These are phyloP conservation scores for Alternaria dauci DNA, from an alignment of 2,329 filamentous ascomycete genomes.

Conservation along the genomic window DNA sequence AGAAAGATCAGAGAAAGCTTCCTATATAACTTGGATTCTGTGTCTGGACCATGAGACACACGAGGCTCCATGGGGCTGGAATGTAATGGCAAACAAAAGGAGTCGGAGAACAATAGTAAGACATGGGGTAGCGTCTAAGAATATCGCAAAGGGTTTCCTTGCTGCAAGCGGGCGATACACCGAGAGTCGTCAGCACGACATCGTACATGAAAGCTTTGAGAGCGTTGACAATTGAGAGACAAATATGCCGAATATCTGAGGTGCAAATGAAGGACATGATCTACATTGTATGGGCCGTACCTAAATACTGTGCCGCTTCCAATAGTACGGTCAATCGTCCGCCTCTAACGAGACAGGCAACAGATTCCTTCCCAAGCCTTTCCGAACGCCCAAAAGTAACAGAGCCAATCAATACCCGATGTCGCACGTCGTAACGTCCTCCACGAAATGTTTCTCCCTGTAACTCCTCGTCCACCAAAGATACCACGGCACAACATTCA, in stretches of 20 bases:
- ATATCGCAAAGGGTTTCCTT: neutral
- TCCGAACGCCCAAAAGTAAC: neutral
- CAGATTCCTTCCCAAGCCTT: neutral
- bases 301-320: neutral
- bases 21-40: neutral
- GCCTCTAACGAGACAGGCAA: neutral
- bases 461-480: constrained; percentile 55
- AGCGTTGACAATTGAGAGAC: neutral
- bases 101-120: constrained; percentile 14
- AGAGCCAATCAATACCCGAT: constrained; percentile 44
- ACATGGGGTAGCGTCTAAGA: neutral
- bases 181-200: neutral
- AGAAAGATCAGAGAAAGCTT: neutral
- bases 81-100: neutral
- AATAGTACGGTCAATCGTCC: neutral
- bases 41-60: neutral
- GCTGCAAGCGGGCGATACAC: neutral
- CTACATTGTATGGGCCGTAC: neutral
- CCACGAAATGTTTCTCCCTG: constrained; percentile 56
- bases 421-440: constrained; percentile 55
- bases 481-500: constrained; percentile 57
- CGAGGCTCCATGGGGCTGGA: neutral
- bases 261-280: neutral
- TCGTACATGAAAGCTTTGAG: neutral
- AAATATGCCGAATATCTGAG: neutral